Evolutionary conservation across 306 rosid species (phyloP), one percentile per base, ranked within the genome.

Genomic region (Lotus japonicus): DNA sequence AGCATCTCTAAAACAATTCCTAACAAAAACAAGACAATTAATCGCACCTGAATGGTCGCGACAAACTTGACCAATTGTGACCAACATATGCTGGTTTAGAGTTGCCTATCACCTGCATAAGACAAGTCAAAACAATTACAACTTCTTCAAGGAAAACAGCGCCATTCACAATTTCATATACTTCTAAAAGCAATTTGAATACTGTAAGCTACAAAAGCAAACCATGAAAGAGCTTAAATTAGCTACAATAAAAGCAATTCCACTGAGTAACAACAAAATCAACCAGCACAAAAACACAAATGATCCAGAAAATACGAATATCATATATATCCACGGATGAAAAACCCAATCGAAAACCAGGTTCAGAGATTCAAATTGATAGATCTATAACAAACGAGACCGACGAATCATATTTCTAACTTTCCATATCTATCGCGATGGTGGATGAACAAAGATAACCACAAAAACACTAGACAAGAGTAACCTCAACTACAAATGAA

Each of bases 21-120:
- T 11, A 39, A 64, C 39, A 12, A 64, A 74, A 69, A 11, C 14
- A 52, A 13, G n/a, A 55, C 53, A 57, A 39, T 26, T 28, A 54
- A 59, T 3, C 0, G 8, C 72, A 92, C 98, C 98, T 89, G 85
- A 89, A 92, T 45, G 92, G 85, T 58, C 98, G 85, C 36, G 85
- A 73, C 82, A 89, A 80, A 66, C 82, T 84, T 17, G 91, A 56
- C 92, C 91, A 92, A 14, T 55, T 87, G 14, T 82, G 78, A 54
- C 82, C 80, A 6, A 81, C 76, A 58, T 77, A 84, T 0, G 88
- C 84, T 2, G 92, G 56, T 75, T 84, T 92, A 2, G 80, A 44
- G 43, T 58, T 66, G 43, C 88, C 71, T 0, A 82, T 64, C 11
- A 89, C 73, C 98, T 92, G 91, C 86, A 79, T 4, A 63, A n/a